Percentiles rank a stretch among this genome's conserved stretches.
Conservation (phyloP, 306 rosid species). For the Rosa rugosa region DNA sequence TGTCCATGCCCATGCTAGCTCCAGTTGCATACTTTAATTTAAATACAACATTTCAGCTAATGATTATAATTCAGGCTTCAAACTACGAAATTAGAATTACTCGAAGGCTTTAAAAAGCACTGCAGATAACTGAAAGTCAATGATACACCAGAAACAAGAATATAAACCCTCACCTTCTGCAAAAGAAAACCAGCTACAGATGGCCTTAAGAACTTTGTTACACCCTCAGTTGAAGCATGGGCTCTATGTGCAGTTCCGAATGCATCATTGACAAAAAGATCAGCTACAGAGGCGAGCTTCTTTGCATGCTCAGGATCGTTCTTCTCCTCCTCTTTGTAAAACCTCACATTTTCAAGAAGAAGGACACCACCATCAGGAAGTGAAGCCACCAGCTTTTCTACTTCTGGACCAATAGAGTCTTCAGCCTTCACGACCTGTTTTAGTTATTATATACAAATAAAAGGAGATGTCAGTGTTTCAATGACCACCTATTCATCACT, state of each 20-base stretch:
- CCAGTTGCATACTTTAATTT: not conserved
- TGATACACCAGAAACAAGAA: not conserved
- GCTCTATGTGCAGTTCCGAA: constrained; percentile 99
- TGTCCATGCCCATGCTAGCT: not conserved
- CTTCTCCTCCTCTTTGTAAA: constrained; percentile 98
- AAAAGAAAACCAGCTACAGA: constrained; percentile 97
- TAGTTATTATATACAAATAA: constrained; percentile 24
- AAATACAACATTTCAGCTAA: not conserved
- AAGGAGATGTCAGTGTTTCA: not conserved
- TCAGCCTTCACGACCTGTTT: constrained; percentile 88
- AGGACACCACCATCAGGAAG: constrained; percentile 92
- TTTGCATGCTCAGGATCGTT: constrained; percentile 94
- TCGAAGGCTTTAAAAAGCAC: not conserved
- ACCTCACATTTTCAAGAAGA: constrained; percentile 95
- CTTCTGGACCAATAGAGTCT: constrained; percentile 92
- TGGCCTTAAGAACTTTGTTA: constrained; percentile 93
- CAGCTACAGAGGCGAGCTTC: constrained; percentile 92
- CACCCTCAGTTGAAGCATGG: constrained; percentile 99
- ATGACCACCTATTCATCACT: constrained; percentile 11
- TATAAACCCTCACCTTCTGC: constrained; percentile 67
- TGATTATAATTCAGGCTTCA: not conserved
- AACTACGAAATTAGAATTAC: not conserved
- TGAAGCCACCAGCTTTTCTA: constrained; percentile 76
- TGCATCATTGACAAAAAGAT: constrained; percentile 93
- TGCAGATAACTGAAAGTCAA: constrained; percentile 13